phyloP scores from a whole-genome alignment of 257 asterid genomes.

The Misopates orontium region DNA sequence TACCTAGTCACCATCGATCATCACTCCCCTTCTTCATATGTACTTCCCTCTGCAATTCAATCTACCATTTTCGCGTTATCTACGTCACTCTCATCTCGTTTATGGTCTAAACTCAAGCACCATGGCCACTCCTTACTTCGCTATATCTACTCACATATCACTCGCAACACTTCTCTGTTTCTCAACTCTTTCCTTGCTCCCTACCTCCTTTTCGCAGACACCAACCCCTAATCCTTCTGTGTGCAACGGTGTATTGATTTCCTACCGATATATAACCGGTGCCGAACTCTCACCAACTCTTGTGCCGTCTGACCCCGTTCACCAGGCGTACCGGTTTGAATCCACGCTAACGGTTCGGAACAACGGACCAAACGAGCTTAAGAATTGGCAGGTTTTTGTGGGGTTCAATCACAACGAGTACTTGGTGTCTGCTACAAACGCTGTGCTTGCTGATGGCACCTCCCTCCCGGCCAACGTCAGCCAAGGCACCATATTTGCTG shows the following conservation, averaged over 20 bases:
- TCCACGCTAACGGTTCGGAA: constrained; percentile 55
- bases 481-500: constrained; percentile 54
- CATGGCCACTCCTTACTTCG: constrained; percentile 31
- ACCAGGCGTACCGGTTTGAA: constrained; percentile 61
- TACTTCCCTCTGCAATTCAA: neutral
- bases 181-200: constrained; percentile 36
- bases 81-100: neutral
- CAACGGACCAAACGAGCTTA: constrained; percentile 50
- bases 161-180: constrained; percentile 24
- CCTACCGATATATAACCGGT: constrained; percentile 43
- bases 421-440: constrained; percentile 51
- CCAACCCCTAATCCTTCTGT: constrained; percentile 15
- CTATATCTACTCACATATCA: constrained; percentile 26
- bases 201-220: constrained; percentile 43
- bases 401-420: constrained; percentile 60
- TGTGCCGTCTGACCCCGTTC: constrained; percentile 30
- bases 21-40: neutral
- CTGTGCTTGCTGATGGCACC: constrained; percentile 61
- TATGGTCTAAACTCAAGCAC: constrained; percentile 2
- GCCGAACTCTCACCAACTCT: constrained; percentile 43
- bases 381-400: constrained; percentile 66
- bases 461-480: constrained; percentile 59
- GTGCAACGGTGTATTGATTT: constrained; percentile 56
- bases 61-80: neutral
- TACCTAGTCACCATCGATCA: too few species aligned